A percentile compares a stretch with the other conserved stretches of the same genome.
phyloP scores from a whole-genome alignment of 176 grass and related monocot genomes.

The Guadua angustifolia region DNA sequence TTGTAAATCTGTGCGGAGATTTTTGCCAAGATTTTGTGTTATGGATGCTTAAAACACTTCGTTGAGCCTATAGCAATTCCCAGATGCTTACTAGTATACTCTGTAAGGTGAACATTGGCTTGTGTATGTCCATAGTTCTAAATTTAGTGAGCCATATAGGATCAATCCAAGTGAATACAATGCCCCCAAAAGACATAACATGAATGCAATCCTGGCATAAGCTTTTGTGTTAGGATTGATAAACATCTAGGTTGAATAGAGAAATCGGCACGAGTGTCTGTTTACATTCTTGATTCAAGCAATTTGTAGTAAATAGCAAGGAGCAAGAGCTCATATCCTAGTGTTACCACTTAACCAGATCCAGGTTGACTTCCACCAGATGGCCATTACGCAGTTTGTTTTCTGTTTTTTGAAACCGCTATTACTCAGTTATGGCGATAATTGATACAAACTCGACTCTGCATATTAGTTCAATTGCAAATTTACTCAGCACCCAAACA shows the following conservation, averaged over 20 bases:
- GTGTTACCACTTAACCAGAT: neutral
- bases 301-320: neutral
- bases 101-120: neutral
- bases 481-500: neutral
- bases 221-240: neutral
- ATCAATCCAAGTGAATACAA: neutral
- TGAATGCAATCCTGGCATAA: neutral
- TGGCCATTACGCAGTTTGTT: neutral
- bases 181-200: neutral
- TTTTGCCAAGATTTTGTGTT: neutral
- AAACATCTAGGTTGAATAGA: neutral
- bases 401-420: too few relatives aligned
- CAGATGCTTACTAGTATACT: neutral
- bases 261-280: neutral
- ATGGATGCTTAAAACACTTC: neutral
- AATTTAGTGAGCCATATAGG: neutral
- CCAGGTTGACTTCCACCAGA: neutral
- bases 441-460: neutral
- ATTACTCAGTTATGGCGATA: neutral
- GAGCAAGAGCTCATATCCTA: neutral
- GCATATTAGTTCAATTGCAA: neutral
- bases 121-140: neutral
- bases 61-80: neutral
- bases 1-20: neutral
- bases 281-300: neutral